Conservation (phyloP, 768 basidiomycete genomes). For the Botryobasidium botryosum region DNA sequence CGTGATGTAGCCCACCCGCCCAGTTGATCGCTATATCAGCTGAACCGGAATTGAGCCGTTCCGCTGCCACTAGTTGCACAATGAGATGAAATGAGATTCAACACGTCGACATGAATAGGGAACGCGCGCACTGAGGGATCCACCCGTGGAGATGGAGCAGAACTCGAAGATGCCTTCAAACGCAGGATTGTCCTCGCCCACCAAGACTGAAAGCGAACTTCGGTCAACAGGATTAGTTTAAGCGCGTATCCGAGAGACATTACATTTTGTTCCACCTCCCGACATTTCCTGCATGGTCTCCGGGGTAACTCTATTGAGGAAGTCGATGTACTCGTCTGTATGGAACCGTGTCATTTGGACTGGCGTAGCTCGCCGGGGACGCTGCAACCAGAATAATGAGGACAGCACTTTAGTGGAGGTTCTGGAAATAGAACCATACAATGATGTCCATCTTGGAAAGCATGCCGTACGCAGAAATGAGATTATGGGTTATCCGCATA, state of each 20-base stretch:
- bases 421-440: constrained; percentile 28
- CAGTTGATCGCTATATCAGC: constrained; percentile 84
- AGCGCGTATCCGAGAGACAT: constrained; percentile 14
- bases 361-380: constrained; percentile 50
- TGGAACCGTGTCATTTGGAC: constrained; percentile 87
- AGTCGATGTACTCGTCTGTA: constrained; percentile 95
- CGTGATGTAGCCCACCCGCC: constrained; percentile 97
- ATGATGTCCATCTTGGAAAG: constrained; percentile 87
- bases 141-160: constrained; percentile 90
- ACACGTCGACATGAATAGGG: neutral
- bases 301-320: constrained; percentile 72
- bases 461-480: constrained; percentile 83
- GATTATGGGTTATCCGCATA: constrained; percentile 84
- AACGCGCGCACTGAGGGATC: constrained; percentile 59
- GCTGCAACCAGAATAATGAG: constrained; percentile 23
- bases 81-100: neutral
- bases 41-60: constrained; percentile 59
- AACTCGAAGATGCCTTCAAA: constrained; percentile 97
- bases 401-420: neutral
- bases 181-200: constrained; percentile 90
- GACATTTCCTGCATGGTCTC: constrained; percentile 82
- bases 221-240: neutral
- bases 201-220: constrained; percentile 23
- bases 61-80: constrained; percentile 45
- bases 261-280: constrained; percentile 71